phyloP scores from a whole-genome alignment of 805 yeast genomes.

The Metschnikowia lunata region DNA sequence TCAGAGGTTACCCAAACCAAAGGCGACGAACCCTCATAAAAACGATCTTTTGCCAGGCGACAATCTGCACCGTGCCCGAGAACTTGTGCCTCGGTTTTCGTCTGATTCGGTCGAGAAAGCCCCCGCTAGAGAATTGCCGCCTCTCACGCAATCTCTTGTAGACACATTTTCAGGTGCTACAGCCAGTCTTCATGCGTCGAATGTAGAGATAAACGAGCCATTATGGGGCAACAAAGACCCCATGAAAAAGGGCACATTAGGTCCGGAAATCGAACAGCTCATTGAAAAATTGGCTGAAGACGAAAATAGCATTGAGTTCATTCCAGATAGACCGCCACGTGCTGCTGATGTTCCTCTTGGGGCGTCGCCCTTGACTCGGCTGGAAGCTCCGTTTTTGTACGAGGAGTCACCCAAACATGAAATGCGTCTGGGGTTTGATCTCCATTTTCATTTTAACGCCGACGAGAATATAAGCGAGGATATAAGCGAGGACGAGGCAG shows the following conservation, averaged over 20 bases:
- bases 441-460: conserved; percentile 20
- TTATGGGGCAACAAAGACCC: conserved; percentile 22
- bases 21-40: conserved; percentile 11
- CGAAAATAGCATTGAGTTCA: conserved; percentile 46
- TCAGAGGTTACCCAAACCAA: background rate
- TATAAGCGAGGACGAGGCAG: conserved; percentile 4
- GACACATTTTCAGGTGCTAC: conserved; percentile 11
- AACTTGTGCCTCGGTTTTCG: conserved; percentile 14
- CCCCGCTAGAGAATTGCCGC: conserved; percentile 1
- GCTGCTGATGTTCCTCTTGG: conserved; percentile 9
- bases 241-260: conserved; percentile 17
- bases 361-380: conserved; percentile 27
- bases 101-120: conserved; percentile 26
- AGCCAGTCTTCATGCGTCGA: conserved; percentile 19
- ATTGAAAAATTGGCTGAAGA: conserved; percentile 23
- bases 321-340: conserved; percentile 33
- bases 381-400: conserved; percentile 19
- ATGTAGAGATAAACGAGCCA: conserved; percentile 4
- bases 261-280: conserved; percentile 5
- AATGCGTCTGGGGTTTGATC: conserved; percentile 13
- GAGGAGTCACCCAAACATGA: conserved; percentile 20
- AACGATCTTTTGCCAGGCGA: conserved; percentile 16
- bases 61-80: conserved; percentile 19
- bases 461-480: conserved; percentile 8
- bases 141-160: background rate